A percentile compares a stretch with the other conserved stretches of the same genome.
Conservation (phyloP, 441 rosid species). For the Erodium chrysanthum region DNA sequence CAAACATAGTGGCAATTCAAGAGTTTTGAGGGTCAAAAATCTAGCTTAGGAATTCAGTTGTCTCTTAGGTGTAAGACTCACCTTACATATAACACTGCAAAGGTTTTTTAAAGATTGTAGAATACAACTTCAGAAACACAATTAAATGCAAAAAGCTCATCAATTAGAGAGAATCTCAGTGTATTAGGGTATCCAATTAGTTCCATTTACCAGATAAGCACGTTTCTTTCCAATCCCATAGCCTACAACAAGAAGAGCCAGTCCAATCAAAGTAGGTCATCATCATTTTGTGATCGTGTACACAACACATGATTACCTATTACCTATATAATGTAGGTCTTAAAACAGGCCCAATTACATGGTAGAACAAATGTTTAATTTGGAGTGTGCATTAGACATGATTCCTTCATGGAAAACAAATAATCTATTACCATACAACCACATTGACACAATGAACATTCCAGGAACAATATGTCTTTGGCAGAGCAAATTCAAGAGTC, state of each 20-base stretch:
- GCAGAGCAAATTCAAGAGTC: neutral
- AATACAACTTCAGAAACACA: constrained; percentile 4
- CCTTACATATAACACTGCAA: neutral
- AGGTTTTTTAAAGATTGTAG: too few species aligned
- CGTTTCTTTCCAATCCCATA: neutral
- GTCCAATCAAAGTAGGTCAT: constrained; percentile 1
- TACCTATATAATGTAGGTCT: neutral
- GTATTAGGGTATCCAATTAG: neutral
- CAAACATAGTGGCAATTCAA: neutral
- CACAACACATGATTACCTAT: neutral
- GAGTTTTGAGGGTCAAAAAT: neutral
- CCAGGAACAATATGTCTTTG: neutral
- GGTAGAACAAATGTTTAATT: neutral
- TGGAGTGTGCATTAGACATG: neutral
- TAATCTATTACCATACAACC: neutral
- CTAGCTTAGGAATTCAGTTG: neutral
- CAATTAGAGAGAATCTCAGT: neutral
- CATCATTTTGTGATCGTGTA: neutral
- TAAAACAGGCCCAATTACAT: neutral
- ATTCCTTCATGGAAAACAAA: neutral
- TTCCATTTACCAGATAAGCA: neutral
- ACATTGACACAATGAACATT: neutral
- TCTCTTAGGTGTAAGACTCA: neutral
- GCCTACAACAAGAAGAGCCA: neutral
- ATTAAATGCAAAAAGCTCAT: neutral